phyloP scores from a whole-genome alignment of 2,329 filamentous ascomycete species.

The Fusarium compactum region DNA sequence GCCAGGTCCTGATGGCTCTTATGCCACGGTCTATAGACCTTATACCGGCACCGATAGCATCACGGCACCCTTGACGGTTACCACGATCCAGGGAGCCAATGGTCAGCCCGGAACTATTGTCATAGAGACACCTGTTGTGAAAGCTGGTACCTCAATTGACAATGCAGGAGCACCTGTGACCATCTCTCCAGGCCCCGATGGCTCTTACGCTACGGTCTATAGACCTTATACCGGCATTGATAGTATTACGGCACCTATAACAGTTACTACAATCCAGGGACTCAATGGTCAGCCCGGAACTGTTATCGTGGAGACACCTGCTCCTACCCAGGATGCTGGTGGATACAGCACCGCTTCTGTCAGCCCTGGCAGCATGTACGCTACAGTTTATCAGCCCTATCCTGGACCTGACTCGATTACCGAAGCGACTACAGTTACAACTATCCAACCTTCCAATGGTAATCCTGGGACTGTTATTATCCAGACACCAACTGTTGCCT shows the following conservation, averaged over 20 bases:
- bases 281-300: background rate
- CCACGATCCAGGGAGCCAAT: background rate
- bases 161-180: background rate
- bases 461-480: constrained; percentile 28
- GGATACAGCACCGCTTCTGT: background rate
- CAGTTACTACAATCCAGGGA: background rate
- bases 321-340: background rate
- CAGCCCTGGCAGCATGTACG: constrained; percentile 1
- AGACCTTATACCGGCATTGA: background rate
- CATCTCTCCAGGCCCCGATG: background rate
- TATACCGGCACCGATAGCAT: background rate
- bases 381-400: constrained; percentile 25
- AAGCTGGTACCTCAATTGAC: too few species aligned
- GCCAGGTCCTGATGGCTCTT: background rate
- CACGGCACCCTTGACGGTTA: background rate
- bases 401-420: constrained; percentile 21
- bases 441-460: constrained; percentile 13
- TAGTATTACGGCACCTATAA: background rate
- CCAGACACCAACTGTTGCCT: constrained; percentile 22
- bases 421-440: constrained; percentile 25
- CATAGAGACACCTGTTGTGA: background rate
- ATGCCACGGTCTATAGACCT: background rate
- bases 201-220: background rate
- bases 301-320: background rate
- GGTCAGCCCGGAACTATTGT: background rate